Evolutionary conservation across 2,329 filamentous ascomycete species (phyloP).

Genomic region (Gaeumannomyces tritici): DNA sequence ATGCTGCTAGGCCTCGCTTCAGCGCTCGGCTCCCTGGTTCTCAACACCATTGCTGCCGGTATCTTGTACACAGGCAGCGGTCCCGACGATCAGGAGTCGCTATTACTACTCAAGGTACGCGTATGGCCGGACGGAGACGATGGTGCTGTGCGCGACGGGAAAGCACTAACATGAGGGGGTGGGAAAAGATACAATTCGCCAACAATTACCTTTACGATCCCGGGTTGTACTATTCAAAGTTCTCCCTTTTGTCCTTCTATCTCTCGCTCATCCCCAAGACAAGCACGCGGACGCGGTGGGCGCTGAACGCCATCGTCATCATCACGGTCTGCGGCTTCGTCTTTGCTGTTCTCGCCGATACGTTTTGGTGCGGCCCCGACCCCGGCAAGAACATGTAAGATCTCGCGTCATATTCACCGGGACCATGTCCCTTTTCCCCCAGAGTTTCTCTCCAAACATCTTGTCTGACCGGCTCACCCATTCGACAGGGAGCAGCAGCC

Average conservation of each 20-base stretch:
- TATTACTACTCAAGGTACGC: not conserved
- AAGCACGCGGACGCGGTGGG: not conserved
- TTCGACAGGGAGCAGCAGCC: too few species aligned
- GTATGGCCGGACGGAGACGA: too few species aligned
- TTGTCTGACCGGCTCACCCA: too few species aligned
- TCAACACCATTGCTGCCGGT: not conserved
- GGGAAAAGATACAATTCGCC: not conserved
- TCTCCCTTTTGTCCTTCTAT: not conserved
- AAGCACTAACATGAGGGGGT: not conserved
- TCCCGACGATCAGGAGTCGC: not conserved
- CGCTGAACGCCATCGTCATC: not conserved
- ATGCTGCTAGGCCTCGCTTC: not conserved
- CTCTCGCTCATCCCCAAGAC: not conserved
- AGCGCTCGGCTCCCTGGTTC: not conserved
- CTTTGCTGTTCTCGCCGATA: not conserved
- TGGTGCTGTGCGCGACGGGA: not conserved
- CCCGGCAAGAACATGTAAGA: not conserved
- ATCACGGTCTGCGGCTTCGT: not conserved
- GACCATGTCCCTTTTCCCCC: not conserved
- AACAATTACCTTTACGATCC: conserved; percentile 1
- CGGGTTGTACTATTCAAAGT: not conserved
- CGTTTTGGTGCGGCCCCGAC: not conserved
- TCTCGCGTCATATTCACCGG: too few species aligned
- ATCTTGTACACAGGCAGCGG: not conserved
- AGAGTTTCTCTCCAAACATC: too few species aligned